Percentiles rank a stretch among this genome's conserved stretches.
Evolutionary conservation across 2,329 filamentous ascomycete genomes (phyloP).

Genomic region (Lecanoromycetidae sp.): DNA sequence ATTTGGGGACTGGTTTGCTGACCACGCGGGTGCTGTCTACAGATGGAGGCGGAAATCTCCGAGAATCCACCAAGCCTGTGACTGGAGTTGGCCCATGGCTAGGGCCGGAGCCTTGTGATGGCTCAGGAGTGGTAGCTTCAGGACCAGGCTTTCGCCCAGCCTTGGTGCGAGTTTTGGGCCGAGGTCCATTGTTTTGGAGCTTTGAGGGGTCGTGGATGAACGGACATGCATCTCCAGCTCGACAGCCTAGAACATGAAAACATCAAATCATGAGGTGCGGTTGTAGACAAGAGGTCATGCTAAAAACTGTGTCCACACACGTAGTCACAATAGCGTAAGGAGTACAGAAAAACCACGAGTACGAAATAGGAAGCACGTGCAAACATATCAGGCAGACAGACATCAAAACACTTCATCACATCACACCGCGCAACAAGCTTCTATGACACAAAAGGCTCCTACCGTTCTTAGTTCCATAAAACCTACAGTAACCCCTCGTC

Average conservation of each 20-base stretch:
- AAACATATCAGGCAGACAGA: not conserved
- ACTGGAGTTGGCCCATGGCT: not conserved
- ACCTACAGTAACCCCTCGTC: conserved; percentile 9
- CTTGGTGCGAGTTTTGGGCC: not conserved
- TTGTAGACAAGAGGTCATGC: not conserved
- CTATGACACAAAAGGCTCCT: too few relatives aligned
- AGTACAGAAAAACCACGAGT: not conserved
- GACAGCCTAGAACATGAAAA: conserved; percentile 34
- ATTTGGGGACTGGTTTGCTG: conserved; percentile 52
- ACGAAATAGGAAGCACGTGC: not conserved
- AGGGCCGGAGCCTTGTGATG: not conserved
- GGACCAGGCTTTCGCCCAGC: not conserved
- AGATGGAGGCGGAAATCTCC: conserved; percentile 23
- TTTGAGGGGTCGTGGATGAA: conserved; percentile 35
- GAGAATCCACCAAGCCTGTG: conserved; percentile 17
- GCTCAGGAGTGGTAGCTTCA: not conserved
- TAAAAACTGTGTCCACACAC: not conserved
- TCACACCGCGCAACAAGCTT: too few relatives aligned
- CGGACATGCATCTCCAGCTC: conserved; percentile 39
- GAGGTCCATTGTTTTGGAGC: conserved; percentile 1
- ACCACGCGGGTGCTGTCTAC: conserved; percentile 41
- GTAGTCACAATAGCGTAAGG: not conserved
- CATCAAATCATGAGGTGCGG: not conserved
- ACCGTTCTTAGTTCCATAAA: not conserved
- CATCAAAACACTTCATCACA: not conserved